Evolutionary conservation across 1,139 yeast genomes (phyloP).

Genomic region (Arxiozyma bovina): DNA sequence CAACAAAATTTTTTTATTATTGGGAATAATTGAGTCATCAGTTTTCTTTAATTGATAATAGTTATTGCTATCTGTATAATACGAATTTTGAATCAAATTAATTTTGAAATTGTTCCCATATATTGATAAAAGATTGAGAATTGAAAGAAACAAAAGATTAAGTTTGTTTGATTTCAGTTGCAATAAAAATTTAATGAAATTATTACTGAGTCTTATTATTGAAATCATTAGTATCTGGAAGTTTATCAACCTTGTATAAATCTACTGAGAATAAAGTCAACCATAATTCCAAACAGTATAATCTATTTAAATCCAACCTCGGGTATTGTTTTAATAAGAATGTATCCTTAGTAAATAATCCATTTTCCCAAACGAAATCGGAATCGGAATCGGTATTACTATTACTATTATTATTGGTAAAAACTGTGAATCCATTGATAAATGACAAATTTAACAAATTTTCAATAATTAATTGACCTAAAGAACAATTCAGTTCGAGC

Average conservation of each 20-base stretch:
- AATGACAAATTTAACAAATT: conserved; percentile 48
- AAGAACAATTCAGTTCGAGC: conserved; percentile 21
- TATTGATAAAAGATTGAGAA: conserved; percentile 52
- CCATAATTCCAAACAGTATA: conserved; percentile 57
- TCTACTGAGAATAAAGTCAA: conserved; percentile 56
- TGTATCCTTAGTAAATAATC: conserved; percentile 15
- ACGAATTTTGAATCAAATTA: not conserved
- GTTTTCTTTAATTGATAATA: not conserved
- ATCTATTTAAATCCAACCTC: conserved; percentile 53
- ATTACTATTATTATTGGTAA: conserved; percentile 1
- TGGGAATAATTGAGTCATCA: conserved; percentile 1
- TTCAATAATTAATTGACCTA: conserved; percentile 45
- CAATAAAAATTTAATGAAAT: not conserved
- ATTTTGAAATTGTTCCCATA: conserved; percentile 15
- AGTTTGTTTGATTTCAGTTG: not conserved
- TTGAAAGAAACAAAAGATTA: conserved; percentile 49
- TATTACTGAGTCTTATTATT: not conserved
- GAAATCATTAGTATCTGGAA: not conserved
- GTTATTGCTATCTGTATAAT: not conserved
- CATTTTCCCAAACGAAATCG: conserved; percentile 20
- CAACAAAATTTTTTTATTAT: conserved; percentile 30
- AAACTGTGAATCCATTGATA: conserved; percentile 32
- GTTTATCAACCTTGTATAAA: conserved; percentile 35
- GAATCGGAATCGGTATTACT: conserved; percentile 9
- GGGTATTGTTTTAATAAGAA: conserved; percentile 34